Base-by-base conservation (phyloP, 495 filamentous ascomycete genomes). In the Lasiosphaeriaceae sp. region DNA sequence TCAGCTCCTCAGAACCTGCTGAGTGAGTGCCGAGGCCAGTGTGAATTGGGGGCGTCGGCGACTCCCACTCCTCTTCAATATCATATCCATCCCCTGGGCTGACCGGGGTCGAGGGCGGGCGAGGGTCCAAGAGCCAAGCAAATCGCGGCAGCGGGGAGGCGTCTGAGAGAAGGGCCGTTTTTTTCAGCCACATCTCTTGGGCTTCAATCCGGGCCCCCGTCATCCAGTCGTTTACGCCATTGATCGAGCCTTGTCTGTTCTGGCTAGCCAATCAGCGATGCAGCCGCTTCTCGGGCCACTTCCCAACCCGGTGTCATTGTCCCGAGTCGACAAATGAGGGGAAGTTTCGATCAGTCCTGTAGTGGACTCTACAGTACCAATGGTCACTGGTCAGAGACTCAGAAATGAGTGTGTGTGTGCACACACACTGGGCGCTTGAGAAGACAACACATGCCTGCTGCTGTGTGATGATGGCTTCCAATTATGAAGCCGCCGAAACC, bases 171-270 rank as follows among this genome's bases (percentile, higher is more conserved):
- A 55, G 57, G 57, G 51, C 57, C 57, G 57, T 55, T 59, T 54
- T 23, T 39, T 43, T 59, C 52, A 59, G 57, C 57, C 57, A 59
- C 57, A 59, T 55, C 57, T 59, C 51, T 55, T 50, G 52, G 46
- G 11, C 39, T 22, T 3, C 23, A 29, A 37, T 52, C 50, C n/a
- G 17, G 31, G 34, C 11, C 31, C 34, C 50, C 50, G 50, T 9
- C 31, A 20, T 29, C 47, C 47, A 31, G 5, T 31, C 26, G 26
- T 31, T 31, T 31, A 3, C 26, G 26, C 26, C 9, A 3, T 9
- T 31, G 26, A 31, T 31, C 26, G 4, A 31, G 26, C 26, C 26
- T 31, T 31, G 26, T 9, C 26, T 31, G 26, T 9, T 14, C 7
- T 43, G 14, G 39, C 5, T 12, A 43, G 39, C 39, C 39, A 43